Evolutionary conservation across 1,139 yeast species (phyloP), one percentile per base, ranked within the genome.

Genomic region (Ogataea hybrid): DNA sequence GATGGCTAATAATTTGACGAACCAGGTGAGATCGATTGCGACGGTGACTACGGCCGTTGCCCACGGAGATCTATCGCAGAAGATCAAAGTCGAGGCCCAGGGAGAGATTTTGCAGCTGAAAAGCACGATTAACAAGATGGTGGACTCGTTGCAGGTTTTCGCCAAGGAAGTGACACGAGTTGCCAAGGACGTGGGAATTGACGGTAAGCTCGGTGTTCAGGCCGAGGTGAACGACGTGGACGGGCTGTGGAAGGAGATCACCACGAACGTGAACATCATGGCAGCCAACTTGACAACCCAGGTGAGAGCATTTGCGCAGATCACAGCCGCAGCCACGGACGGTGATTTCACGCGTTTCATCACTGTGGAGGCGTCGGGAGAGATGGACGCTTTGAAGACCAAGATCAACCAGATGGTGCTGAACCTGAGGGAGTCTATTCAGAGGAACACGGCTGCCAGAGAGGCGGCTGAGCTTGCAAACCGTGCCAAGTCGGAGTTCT

Each of bases 41-140:
- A 84, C 90, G 3, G 95, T 87, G 40, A 87, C 96, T 1, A 87
- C 95, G 1, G 95, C 95, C 1, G 95, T 87, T 39, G 95, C 95
- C 2, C 87, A 85, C 65, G 96, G 96, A 59, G 95, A 87, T 61
- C 72, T 87, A 56, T 81, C 89, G 3, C 95, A 85, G 61, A 87
- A 87, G 64, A 87, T 87, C 65, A 88, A 80, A 54, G 95, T 87
- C 21, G 92, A 83, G 58, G 95, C 95, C 10, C 94, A 86, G 62
- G 96, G 96, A 42, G 95, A 85, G 64, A 79, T 79, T 44, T 71
- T 84, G 50, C 90, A 86, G 46, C 73, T 84, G 61, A 85, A 84
- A 57, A 79, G 82, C 49, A 84, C 95, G 12, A 84, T 84, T 65
- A 84, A 84, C 64, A 85, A 84, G 70, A 87, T 87, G 96, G 95